phyloP scores from a whole-genome alignment of 2,329 filamentous ascomycete species.

The Ceratocystis ficicola region DNA sequence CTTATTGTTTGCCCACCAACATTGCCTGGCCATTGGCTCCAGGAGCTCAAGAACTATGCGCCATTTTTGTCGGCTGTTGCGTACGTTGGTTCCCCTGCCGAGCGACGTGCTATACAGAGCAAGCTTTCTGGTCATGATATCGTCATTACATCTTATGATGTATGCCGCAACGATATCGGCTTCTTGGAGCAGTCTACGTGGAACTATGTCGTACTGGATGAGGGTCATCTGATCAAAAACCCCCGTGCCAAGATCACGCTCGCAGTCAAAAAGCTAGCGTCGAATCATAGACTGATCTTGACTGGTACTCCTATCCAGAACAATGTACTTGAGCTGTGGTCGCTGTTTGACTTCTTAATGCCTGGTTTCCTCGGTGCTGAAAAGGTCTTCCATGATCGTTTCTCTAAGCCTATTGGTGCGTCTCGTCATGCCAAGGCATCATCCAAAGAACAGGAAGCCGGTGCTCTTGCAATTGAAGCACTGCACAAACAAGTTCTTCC shows the following conservation, averaged over 20 bases:
- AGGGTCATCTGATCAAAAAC: conserved; percentile 98
- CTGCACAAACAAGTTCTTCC: conserved; percentile 95
- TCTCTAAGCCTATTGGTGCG: conserved; percentile 87
- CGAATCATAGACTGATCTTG: conserved; percentile 89
- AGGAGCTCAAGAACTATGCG: conserved; percentile 90
- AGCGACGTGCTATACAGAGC: conserved; percentile 59
- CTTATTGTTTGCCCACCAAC: conserved; percentile 94
- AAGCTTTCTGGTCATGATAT: conserved; percentile 70
- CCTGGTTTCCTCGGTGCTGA: conserved; percentile 89
- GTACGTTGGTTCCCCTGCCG: conserved; percentile 78
- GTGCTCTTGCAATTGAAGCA: conserved; percentile 92
- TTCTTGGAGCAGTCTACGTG: conserved; percentile 70
- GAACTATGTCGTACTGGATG: conserved; percentile 96
- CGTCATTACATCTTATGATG: conserved; percentile 95
- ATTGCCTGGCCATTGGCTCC: conserved; percentile 94
- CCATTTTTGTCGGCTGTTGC: conserved; percentile 83
- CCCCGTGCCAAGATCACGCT: conserved; percentile 91
- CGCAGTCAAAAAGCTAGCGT: conserved; percentile 77
- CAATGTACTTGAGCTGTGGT: conserved; percentile 94
- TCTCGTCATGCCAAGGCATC: conserved; percentile 94
- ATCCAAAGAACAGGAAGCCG: conserved; percentile 94
- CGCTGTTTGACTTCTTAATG: conserved; percentile 97
- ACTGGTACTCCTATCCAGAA: conserved; percentile 97
- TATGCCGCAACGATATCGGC: conserved; percentile 91
- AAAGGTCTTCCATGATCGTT: conserved; percentile 91